Conservation (phyloP, 306 rosid genomes). For the Vigna mungo region DNA sequence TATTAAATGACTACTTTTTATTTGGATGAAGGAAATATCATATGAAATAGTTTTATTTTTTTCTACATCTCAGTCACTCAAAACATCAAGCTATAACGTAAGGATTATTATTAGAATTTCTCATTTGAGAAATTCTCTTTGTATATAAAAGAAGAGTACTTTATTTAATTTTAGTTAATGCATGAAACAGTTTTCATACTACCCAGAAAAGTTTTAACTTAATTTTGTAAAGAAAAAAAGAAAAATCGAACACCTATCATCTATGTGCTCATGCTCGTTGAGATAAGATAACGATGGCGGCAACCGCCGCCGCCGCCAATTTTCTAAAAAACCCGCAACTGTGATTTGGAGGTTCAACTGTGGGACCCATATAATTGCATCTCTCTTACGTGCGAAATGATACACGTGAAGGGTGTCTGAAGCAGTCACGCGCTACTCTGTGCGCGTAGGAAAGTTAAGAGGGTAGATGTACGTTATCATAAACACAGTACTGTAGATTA, state of each 20-base stretch:
- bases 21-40: too few species aligned
- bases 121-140: too few species aligned
- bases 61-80: too few species aligned
- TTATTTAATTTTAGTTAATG: too few species aligned
- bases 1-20: too few species aligned
- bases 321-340: conserved; percentile 11
- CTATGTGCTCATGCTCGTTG: neutral
- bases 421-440: neutral
- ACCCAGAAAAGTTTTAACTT: neutral
- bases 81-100: too few species aligned
- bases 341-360: neutral
- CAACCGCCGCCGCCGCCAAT: conserved; percentile 31
- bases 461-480: neutral
- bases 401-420: neutral
- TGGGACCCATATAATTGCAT: conserved; percentile 13
- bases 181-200: too few species aligned
- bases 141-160: too few species aligned
- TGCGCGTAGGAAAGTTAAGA: neutral
- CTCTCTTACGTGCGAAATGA: neutral
- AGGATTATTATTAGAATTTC: too few species aligned
- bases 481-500: neutral
- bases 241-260: neutral
- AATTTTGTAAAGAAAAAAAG: neutral
- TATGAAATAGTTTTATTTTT: too few species aligned
- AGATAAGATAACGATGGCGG: conserved; percentile 4